Conservation (phyloP, 768 basidiomycete genomes). For the Naganishia friedmannii region DNA sequence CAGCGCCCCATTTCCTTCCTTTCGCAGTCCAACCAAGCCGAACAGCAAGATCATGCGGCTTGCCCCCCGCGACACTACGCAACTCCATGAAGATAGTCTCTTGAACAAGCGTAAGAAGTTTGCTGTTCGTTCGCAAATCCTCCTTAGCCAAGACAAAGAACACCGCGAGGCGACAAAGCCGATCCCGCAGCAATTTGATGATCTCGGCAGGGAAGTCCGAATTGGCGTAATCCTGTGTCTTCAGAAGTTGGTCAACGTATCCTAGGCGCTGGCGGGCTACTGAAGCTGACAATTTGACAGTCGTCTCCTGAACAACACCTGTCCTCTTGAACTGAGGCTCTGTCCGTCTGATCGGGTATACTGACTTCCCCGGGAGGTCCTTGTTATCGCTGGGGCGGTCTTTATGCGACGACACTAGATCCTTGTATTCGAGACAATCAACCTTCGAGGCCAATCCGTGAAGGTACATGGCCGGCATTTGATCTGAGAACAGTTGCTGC, state of each 20-base stretch:
- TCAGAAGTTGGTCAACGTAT: background rate
- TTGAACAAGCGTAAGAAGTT: constrained; percentile 5
- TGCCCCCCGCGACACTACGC: background rate
- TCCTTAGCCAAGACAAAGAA: constrained; percentile 11
- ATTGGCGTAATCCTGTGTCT: background rate
- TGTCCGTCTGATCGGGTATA: background rate
- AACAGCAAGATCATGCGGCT: constrained; percentile 21
- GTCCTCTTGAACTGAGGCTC: background rate
- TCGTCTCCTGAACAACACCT: background rate
- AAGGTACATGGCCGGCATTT: background rate
- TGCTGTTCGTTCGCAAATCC: background rate
- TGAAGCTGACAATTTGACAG: background rate
- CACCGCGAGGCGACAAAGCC: background rate
- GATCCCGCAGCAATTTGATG: constrained; percentile 13
- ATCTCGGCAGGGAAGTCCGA: background rate
- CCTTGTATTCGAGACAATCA: background rate
- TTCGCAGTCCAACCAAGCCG: constrained; percentile 12
- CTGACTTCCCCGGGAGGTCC: background rate
- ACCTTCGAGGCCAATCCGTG: constrained; percentile 18
- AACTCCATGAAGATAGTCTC: constrained; percentile 4
- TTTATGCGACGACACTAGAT: background rate
- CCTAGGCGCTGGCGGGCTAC: background rate
- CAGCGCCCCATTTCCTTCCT: background rate
- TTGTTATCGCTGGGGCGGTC: background rate
- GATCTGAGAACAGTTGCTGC: background rate